These are phyloP conservation scores for Solanum tarijense DNA, from an alignment of 257 asterid species.

Conservation along the genomic window DNA sequence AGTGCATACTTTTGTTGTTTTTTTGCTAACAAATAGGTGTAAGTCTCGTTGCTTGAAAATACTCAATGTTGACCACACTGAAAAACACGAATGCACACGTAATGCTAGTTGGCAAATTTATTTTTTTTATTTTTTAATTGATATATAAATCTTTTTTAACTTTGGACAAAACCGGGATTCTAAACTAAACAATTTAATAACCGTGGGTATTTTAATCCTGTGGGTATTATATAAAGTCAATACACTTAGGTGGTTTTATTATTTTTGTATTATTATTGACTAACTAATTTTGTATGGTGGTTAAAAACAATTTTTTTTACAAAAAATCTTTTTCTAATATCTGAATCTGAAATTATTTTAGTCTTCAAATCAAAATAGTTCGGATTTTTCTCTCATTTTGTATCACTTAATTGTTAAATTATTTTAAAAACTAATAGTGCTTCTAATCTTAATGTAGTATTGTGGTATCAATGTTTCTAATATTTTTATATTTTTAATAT, in stretches of 20 bases:
- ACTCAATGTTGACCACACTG: accelerated
- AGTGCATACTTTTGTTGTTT: neutral
- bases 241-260: neutral
- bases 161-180: neutral
- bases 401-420: too few species aligned
- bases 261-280: neutral
- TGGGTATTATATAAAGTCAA: neutral
- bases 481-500: too few species aligned
- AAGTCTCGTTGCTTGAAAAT: neutral
- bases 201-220: neutral
- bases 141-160: too few species aligned
- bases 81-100: neutral
- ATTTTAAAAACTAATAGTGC: neutral
- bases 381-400: neutral
- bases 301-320: neutral
- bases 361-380: neutral
- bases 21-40: neutral
- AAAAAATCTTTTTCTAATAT: neutral
- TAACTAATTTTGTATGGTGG: neutral
- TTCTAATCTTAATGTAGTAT: too few species aligned
- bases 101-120: neutral
- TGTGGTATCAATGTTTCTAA: neutral
- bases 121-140: neutral
- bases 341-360: neutral
- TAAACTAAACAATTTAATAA: neutral